Conservation (phyloP, 2,329 filamentous ascomycete genomes). For the Aureobasidium subglaciale region DNA sequence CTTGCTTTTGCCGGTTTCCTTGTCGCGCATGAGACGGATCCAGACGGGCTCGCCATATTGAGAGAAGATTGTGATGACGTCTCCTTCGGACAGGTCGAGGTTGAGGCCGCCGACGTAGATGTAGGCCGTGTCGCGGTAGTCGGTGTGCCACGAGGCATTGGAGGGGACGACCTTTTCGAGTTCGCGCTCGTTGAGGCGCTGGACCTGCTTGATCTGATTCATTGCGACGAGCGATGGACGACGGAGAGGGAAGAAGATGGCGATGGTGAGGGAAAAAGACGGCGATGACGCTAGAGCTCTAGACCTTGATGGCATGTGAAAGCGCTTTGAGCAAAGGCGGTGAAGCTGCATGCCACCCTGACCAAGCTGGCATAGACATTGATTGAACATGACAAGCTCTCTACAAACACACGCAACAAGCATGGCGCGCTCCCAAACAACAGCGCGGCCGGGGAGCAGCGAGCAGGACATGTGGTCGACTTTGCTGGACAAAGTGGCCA, state of each 20-base stretch:
- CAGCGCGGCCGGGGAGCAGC: conserved; percentile 9
- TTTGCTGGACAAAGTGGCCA: conserved; percentile 84
- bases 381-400: neutral
- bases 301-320: conserved; percentile 12
- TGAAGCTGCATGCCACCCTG: neutral
- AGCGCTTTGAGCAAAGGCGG: neutral
- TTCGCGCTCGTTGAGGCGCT: conserved; percentile 88
- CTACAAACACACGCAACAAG: neutral
- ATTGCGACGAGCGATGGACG: conserved; percentile 45
- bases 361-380: neutral
- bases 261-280: neutral
- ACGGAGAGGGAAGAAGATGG: conserved; percentile 1
- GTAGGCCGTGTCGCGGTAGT: conserved; percentile 96
- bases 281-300: neutral
- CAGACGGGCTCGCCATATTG: conserved; percentile 94
- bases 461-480: conserved; percentile 92
- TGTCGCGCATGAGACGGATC: conserved; percentile 86
- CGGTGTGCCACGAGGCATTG: conserved; percentile 90
- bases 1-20: conserved; percentile 89
- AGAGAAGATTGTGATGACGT: conserved; percentile 92
- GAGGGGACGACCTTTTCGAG: conserved; percentile 81
- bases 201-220: conserved; percentile 91
- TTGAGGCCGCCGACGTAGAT: conserved; percentile 92
- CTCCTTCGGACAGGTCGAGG: conserved; percentile 88
- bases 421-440: conserved; percentile 8